A percentile compares a stretch with the other conserved stretches of the same genome.
phyloP scores from a whole-genome alignment of 768 basidiomycete genomes.

The Termitomyces sp. region DNA sequence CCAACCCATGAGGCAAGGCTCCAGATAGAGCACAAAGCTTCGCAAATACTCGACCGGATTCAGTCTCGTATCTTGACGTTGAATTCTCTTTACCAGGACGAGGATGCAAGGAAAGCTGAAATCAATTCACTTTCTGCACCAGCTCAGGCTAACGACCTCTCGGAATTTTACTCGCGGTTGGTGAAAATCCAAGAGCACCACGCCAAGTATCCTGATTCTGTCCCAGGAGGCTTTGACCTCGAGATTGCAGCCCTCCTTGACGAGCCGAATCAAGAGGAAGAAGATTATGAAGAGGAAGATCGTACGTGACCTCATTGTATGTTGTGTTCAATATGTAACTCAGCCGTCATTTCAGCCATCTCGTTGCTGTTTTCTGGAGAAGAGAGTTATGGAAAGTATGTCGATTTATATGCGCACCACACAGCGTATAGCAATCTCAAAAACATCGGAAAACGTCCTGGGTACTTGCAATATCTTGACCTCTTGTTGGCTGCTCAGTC shows the following conservation, averaged over 20 bases:
- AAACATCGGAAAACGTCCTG: constrained; percentile 73
- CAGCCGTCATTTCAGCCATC: constrained; percentile 42
- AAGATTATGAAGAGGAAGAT: constrained; percentile 80
- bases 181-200: constrained; percentile 96
- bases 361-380: constrained; percentile 92
- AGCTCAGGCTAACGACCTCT: constrained; percentile 63
- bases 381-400: constrained; percentile 90
- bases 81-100: constrained; percentile 71
- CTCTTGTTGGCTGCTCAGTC: constrained; percentile 63
- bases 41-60: constrained; percentile 85
- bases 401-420: constrained; percentile 89
- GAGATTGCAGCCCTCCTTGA: constrained; percentile 81
- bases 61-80: constrained; percentile 60
- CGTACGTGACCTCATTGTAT: constrained; percentile 44
- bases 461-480: constrained; percentile 93
- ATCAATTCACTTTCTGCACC: constrained; percentile 55
- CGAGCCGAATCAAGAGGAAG: constrained; percentile 69
- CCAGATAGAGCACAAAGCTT: constrained; percentile 83
- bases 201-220: constrained; percentile 89
- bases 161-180: constrained; percentile 95
- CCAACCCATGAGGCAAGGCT: constrained; percentile 57
- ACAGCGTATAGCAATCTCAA: constrained; percentile 87
- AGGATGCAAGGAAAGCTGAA: constrained; percentile 65
- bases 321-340: not conserved
- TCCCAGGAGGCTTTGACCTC: constrained; percentile 72